Percentiles rank a stretch among this genome's conserved stretches.
These are phyloP conservation scores for Hevea brasiliensis DNA, from an alignment of 345 rosid genomes.

Conservation along the genomic window DNA sequence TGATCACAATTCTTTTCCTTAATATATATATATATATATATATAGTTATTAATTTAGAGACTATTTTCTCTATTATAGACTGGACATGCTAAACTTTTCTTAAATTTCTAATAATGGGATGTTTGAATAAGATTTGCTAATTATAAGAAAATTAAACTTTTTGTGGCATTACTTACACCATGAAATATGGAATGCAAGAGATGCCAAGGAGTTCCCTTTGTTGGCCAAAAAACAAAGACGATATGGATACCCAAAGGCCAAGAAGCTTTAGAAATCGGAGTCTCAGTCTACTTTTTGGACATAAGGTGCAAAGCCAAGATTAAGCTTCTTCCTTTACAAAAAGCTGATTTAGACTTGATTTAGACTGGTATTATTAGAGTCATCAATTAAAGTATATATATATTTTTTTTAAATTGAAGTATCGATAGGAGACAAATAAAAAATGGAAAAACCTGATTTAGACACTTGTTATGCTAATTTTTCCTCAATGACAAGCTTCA, in stretches of 20 bases:
- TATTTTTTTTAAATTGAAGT: no score
- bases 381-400: neutral
- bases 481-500: neutral
- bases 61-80: no score
- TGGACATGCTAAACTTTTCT: no score
- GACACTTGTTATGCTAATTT: neutral
- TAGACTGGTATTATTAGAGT: neutral
- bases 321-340: slow-evolving; percentile 1
- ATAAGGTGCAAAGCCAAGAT: neutral
- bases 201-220: slow-evolving; percentile 1
- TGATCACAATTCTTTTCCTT: neutral
- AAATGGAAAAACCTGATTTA: slow-evolving; percentile 20
- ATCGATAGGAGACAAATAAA: no score
- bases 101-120: no score
- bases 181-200: neutral
- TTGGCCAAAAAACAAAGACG: no score
- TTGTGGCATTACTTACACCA: neutral
- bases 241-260: neutral
- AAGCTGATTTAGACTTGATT: slow-evolving; percentile 23
- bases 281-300: neutral
- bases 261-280: neutral
- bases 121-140: no score
- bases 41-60: no score
- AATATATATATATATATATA: no score
- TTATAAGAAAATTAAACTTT: neutral